Evolutionary conservation across 768 basidiomycete species (phyloP).

Genomic region (Suillus clintonianus): DNA sequence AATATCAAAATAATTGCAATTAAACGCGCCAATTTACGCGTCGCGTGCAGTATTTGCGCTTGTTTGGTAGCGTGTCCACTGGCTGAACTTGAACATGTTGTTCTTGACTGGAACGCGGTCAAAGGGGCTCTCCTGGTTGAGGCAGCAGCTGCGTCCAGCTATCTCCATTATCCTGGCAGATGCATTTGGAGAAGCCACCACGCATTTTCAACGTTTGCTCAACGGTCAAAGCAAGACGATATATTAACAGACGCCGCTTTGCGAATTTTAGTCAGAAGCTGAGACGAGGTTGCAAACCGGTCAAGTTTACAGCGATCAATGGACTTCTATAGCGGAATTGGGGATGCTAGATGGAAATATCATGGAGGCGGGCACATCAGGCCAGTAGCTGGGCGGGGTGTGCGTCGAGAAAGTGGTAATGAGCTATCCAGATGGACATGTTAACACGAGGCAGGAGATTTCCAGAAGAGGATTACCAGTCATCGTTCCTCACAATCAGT

Average conservation of each 20-base stretch:
- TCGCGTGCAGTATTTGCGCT: constrained; percentile 37
- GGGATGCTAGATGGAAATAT: neutral
- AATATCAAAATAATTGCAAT: constrained; percentile 31
- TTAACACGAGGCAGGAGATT: neutral
- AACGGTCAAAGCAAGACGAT: neutral
- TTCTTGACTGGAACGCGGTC: neutral
- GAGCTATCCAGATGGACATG: neutral
- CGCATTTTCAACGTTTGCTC: neutral
- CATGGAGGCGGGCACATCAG: neutral
- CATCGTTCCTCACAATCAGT: neutral
- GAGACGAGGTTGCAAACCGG: neutral
- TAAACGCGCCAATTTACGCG: constrained; percentile 45
- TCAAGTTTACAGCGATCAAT: neutral
- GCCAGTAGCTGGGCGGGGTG: neutral
- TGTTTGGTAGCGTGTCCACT: constrained; percentile 12
- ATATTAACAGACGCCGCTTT: constrained; percentile 2
- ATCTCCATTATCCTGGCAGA: neutral
- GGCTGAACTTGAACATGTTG: too few species aligned
- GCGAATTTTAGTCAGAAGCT: constrained; percentile 1
- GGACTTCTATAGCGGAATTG: neutral
- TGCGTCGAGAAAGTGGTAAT: neutral
- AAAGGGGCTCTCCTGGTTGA: neutral
- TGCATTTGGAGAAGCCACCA: neutral
- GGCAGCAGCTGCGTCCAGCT: neutral
- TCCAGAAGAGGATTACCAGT: neutral